A percentile compares a stretch with the other conserved stretches of the same genome.
phyloP scores from a whole-genome alignment of 345 rosid species.

The Boechera stricta region DNA sequence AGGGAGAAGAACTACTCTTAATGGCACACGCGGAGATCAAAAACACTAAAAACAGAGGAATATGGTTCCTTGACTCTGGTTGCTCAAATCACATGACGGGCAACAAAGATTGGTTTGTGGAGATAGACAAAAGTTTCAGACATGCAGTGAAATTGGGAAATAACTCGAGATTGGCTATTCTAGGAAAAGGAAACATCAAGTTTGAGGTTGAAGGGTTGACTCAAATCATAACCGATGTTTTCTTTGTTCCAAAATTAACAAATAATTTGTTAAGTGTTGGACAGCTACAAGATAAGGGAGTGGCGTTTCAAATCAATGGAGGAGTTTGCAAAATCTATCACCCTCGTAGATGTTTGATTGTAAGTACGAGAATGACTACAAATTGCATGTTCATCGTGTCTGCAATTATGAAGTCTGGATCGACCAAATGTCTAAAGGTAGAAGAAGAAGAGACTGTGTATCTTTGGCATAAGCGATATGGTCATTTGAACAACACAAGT shows the following conservation, averaged over 20 bases:
- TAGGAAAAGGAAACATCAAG: no score
- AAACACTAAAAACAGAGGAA: background rate
- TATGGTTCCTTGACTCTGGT: background rate
- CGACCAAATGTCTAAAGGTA: background rate
- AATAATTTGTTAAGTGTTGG: background rate
- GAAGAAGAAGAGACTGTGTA: background rate
- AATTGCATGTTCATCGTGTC: background rate
- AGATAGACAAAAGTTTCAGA: no score
- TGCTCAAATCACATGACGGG: background rate
- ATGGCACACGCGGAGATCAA: no score
- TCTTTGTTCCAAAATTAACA: background rate
- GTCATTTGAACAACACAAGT: background rate
- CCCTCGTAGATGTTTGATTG: background rate
- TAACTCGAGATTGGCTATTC: no score
- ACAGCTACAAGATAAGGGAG: background rate
- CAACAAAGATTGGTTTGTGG: no score
- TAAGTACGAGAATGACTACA: background rate
- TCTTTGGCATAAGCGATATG: background rate
- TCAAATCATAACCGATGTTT: background rate
- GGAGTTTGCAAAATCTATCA: background rate
- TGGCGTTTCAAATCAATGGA: background rate
- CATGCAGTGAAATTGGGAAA: no score
- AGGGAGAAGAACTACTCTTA: no score
- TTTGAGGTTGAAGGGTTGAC: no score
- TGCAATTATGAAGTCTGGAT: background rate